Base-by-base conservation (phyloP, 148 eudicot species). In the Rhododendron henanense region DNA sequence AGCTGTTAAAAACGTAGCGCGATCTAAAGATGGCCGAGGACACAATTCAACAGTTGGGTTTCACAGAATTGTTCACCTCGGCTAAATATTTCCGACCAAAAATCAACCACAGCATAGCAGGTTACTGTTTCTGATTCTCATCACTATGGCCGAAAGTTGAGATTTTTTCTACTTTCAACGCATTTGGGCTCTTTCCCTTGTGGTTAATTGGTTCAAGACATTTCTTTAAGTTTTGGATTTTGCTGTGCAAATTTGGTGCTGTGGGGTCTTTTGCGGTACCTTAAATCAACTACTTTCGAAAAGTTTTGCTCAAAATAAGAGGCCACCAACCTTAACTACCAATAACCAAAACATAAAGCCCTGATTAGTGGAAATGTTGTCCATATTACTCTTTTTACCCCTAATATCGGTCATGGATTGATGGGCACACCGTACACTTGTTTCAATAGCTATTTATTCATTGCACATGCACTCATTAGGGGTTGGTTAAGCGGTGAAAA, bases 271-370 rank as follows among this genome's bases (percentile, higher is more conserved):
- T 23, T 65, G 13, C 73, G 7, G n/a, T 10, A 65, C 14, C 73
- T 59, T 65, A n/a, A n/a, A n/a, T 65, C 28, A 65, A 9, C 33
- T 10, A 65, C 65, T 59, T 59, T 59, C 25, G 9, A 59, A 19
- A 59, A 59, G 65, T 19, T 59, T 59, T 59, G n/a, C 65, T 19
- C 65, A 59, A 59, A 59, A 59, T 59, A 19, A 21, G 65, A 59
- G 76, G 39, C 31, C 76, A 71, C 76, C 75, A 69, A 69, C 75
- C 37, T 69, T 69, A 69, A 11, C 75, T 69, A 69, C 75, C 75
- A 69, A 25, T 69, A 28, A n/a, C 33, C 35, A 41, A 67, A 67
- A 1, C 6, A 11, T 69, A 69, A 28, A 69, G 37, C 75, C 76
- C 39, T 71, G 76, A 71, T 71, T 71, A 33, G 76, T 71, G 76